Base-by-base conservation (phyloP, 495 filamentous ascomycete genomes). In the Hypoxylon intermedium region DNA sequence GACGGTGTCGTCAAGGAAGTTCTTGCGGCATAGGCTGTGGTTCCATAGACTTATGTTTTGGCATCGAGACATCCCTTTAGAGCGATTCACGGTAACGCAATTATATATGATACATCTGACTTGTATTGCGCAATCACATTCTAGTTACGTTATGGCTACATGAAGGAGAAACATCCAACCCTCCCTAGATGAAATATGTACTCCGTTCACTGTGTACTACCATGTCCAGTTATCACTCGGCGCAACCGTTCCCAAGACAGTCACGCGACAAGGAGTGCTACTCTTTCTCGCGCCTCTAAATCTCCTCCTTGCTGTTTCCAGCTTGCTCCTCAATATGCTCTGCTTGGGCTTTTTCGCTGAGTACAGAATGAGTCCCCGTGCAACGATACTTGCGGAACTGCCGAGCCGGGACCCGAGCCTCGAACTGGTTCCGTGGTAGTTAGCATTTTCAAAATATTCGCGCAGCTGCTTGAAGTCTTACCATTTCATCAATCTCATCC, bases 401-500 rank as follows among this genome's bases (percentile, higher is more conserved):
- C 15, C 77, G 68, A 16, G 79, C 80, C 0, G 79, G 74, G 3
- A 83, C 58, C 4, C 61, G 65, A 4, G 74, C 71, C 53, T 79
- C 79, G 66, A 82, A 82, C 76, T 75, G 44, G 45, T 30, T 16
- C 38, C 28, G 2, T 21, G 3, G 31, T 13, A 9, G 16, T 62
- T 24, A 50, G 58, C 21, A 38, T 16, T 13, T 11, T 30, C 19
- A 9, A n/a, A 3, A 9, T n/a, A 28, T 58, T 1, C 21, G 5
- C 7, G 5, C 12, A 28, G 18, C 5, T 41, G 5, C 2, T 36
- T 23, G 2, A 12, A 23, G 28, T 24, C 68, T 40, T 58, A 75
- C 78, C 70, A 85, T 83, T 65, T 80, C 78, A 55, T 87, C 82
- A 20, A 86, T 77, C 49, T 79, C 76, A 34, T 83, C 83, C 12